These are phyloP conservation scores for Dactylellina drechsleri DNA, from an alignment of 2,329 filamentous ascomycete genomes.

Conservation along the genomic window DNA sequence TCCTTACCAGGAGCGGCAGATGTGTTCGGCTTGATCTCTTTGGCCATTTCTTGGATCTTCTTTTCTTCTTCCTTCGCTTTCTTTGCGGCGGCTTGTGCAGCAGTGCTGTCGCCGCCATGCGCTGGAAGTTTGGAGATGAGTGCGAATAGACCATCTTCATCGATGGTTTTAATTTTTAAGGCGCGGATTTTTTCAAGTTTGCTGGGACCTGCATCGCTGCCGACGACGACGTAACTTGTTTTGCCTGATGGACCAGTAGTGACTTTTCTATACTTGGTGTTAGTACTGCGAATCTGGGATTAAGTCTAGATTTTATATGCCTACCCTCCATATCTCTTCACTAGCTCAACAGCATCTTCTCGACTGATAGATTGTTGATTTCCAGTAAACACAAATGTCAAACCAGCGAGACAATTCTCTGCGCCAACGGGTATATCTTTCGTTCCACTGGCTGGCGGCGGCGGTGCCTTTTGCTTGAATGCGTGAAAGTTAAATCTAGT, in stretches of 20 bases:
- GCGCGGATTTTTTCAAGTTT: slow-evolving; percentile 88
- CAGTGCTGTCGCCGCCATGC: slow-evolving; percentile 86
- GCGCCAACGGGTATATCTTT: slow-evolving; percentile 82
- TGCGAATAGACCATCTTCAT: slow-evolving; percentile 90
- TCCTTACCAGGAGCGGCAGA: slow-evolving; percentile 62
- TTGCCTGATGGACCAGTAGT: slow-evolving; percentile 87
- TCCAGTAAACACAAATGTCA: slow-evolving; percentile 96
- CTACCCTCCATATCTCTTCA: slow-evolving; percentile 84
- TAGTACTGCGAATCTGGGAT: slow-evolving; percentile 3
- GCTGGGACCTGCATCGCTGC: slow-evolving; percentile 88
- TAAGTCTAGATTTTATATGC: background rate
- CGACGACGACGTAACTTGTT: slow-evolving; percentile 92
- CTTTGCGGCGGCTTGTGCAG: slow-evolving; percentile 82
- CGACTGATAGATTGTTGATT: slow-evolving; percentile 81
- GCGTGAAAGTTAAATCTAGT: slow-evolving; percentile 77
- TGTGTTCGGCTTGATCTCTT: slow-evolving; percentile 74
- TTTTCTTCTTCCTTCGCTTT: slow-evolving; percentile 87
- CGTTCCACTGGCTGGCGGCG: slow-evolving; percentile 71
- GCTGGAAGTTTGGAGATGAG: slow-evolving; percentile 83
- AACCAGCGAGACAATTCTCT: slow-evolving; percentile 87
- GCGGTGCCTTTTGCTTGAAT: slow-evolving; percentile 67
- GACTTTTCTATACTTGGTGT: slow-evolving; percentile 71
- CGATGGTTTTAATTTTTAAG: slow-evolving; percentile 85
- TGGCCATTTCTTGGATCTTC: slow-evolving; percentile 81
- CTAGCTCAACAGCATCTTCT: slow-evolving; percentile 83